Base-by-base conservation (phyloP, 257 asterid genomes). In the Solanum etuberosum region DNA sequence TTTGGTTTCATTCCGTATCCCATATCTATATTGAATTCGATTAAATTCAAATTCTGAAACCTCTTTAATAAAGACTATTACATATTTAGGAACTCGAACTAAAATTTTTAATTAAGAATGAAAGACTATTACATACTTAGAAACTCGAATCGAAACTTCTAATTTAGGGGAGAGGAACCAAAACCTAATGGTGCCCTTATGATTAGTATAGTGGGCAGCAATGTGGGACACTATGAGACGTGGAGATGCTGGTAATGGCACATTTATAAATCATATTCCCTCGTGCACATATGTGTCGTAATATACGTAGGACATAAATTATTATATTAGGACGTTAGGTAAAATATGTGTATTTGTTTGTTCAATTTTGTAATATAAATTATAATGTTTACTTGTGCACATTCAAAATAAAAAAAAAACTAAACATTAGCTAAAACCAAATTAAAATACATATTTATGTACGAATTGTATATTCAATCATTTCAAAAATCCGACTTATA, bases 161-260 rank as follows among this genome's bases (percentile, higher is more conserved):
- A 0, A 48, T 48, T 48, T 15, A 5, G 1, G 0, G 0, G 21
- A 1, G 0, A 5, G 8, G 7, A 48, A 0, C 3, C 9, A 4
- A 51, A 51, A 48, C 21, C 1, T 6, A 51, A 16, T 37, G 40
- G 57, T 67, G 89, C 88, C 88, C 88, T 59, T 91, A 92, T 91
- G 84, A 88, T 68, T 70, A 7, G 25, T 31, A 31, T 8, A 18
- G 27, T 4, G 1, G 15, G 27, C 8, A 34, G 4, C 25, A 12
- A 78, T 21, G 51, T 35, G 32, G 81, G 80, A 40, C 51, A 10
- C 81, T 15, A 74, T 74, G 8, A 71, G 9, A 71, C 9, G 80
- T 34, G 46, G 27, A 5, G 27, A 71, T 20, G 46, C 46, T 71
- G 9, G 15, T 1, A 72, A 34, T 67, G 37, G 21, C 38, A 67